Evolutionary conservation across 129 eudicot genomes (phyloP), one percentile per base, ranked within the genome.

Genomic region (Pseudognaphalium luteoalbum): DNA sequence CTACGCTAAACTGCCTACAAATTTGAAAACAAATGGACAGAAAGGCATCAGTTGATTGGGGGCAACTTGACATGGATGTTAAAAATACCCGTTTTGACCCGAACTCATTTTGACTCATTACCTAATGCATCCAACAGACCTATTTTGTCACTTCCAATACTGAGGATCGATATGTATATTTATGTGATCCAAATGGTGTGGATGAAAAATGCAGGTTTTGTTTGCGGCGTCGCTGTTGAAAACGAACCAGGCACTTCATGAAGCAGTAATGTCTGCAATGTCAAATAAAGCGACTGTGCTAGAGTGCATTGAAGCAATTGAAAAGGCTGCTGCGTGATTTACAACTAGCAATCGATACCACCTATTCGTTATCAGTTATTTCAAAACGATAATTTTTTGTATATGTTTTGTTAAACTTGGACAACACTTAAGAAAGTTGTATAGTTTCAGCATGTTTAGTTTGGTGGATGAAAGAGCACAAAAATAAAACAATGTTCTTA

Each of bases 221-320:
- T 88, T 95, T 33, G 88, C 99, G 29, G 99, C 85, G 42, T 95
- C 99, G 6, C 79, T 95, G 59, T 72, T 95, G 52, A 95, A 95
- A 74, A 95, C 76, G 64, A 95, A 95, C 80, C 73, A 70, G 56
- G 83, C 75, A 59, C 87, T 84, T 52, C 97, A 95, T 72, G 99
- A 91, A 77, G 96, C 96, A 14, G 76, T 91, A 20, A 89, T 91
- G 65, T 81, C 88, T 22, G 96, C 97, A 41, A 91, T 95, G 99
- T 80, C 89, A 25, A 91, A 83, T 58, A 91, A 89, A 74, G 92
- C 94, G 14, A 79, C 89, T 8, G 99, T 95, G n/a, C 33, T 89
- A n/a, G 96, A 95, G 82, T 91, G 97, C 87, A 95, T 95, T 41
- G 85, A 95, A 85, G 91, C 94, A 33, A 95, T 95, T 37, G 99